Evolutionary conservation across 2,329 filamentous ascomycete species (phyloP), one percentile per base, ranked within the genome.

Genomic region (Ophiostoma australiae): DNA sequence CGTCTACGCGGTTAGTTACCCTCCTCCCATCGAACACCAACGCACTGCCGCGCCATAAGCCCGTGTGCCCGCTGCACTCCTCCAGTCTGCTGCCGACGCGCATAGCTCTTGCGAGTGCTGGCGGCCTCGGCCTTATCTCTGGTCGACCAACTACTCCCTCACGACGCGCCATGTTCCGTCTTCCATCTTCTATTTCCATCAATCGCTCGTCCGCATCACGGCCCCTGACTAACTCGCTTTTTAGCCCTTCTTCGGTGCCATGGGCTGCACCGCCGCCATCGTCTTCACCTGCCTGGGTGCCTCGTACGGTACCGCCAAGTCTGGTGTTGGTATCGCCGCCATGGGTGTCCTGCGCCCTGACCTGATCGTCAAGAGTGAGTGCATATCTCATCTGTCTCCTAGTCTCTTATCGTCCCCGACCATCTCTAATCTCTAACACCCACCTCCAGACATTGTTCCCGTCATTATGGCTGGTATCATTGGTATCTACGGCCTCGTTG

Each of bases 401-500:
- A 44, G 10, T 20, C 31, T 3, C 6, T 4, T 1, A n/a, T 48
- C 1, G 17, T 55, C 41, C 48, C 13, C 11, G 58, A 23, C 8
- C 17, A 17, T 65, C 31, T 17, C 8, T 70, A n/a, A 68, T 67
- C 33, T n/a, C 13, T 71, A n/a, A 68, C 68, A 31, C 52, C n/a
- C 17, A 20, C 6, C 4, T n/a, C 4, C 76, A 98, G 94, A 97
- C 88, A 97, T 98, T 82, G 94, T 98, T 75, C 95, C 95, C 81
- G 95, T 98, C 83, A 97, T 99, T 90, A 99, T 99, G 95, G 95
- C 95, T 87, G 95, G 95, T 98, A 99, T 99, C 84, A 98, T 99
- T 84, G 95, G 93, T 91, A 98, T 99, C 82, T 99, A 95, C 85
- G 92, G 92, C 78, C 87, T 95, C 75, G 92, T 95, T 83, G 91